Evolutionary conservation across 441 rosid species (phyloP).

Genomic region (Syzygium syzygioides): DNA sequence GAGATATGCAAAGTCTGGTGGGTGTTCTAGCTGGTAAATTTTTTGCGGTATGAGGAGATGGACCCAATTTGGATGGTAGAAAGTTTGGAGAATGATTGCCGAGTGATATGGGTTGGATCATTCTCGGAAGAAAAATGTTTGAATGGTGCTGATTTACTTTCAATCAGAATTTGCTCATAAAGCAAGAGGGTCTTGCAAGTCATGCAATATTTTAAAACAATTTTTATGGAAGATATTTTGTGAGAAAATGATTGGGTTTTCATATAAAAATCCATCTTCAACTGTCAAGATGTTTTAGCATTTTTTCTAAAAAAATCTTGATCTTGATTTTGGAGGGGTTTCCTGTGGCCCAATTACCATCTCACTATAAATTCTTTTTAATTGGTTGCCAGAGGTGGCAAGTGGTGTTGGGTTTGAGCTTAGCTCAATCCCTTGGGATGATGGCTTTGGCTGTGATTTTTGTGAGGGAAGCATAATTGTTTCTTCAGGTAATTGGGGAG

Average conservation of each 20-base stretch:
- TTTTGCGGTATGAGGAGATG: background rate
- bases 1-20: background rate
- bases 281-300: background rate
- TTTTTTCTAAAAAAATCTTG: background rate
- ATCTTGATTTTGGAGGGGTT: background rate
- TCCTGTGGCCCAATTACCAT: background rate
- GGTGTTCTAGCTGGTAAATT: background rate
- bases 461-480: background rate
- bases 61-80: background rate
- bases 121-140: background rate
- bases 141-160: background rate
- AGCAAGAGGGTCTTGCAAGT: background rate
- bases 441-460: background rate
- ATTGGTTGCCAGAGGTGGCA: background rate
- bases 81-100: background rate
- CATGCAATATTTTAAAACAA: no score
- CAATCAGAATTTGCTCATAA: background rate
- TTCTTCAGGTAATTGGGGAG: background rate
- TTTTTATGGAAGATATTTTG: background rate
- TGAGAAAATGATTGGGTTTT: background rate
- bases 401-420: background rate
- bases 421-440: background rate
- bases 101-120: background rate
- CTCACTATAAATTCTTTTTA: background rate
- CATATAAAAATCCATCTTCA: background rate